phyloP scores from a whole-genome alignment of 78 protist genomes.

The Dictyostelium brefeldianum region DNA sequence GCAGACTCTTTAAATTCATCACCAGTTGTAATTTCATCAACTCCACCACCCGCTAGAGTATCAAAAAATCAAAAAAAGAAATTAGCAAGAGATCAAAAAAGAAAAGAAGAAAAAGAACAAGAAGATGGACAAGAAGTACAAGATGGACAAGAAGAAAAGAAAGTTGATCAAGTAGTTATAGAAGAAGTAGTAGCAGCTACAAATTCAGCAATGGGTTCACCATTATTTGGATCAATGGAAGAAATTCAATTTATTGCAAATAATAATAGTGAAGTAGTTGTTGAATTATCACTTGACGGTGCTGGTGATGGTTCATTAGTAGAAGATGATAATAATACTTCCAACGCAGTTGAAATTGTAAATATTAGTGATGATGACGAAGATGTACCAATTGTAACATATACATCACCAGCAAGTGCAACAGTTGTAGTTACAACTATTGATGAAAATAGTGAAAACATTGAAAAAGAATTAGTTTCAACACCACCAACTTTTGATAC shows the following conservation, averaged over 20 bases:
- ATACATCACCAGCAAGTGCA: background rate
- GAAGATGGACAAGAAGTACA: background rate
- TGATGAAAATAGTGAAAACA: constrained; percentile 7
- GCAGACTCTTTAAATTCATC: background rate
- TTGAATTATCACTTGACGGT: background rate
- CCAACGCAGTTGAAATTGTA: background rate
- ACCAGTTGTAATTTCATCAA: background rate
- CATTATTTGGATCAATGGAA: background rate
- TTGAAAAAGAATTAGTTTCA: background rate
- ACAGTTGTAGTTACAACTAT: constrained; percentile 1
- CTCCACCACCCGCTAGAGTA: background rate
- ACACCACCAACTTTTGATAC: background rate
- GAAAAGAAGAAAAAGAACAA: constrained; percentile 9
- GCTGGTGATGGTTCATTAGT: background rate
- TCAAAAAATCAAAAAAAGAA: constrained; percentile 34
- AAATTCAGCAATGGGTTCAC: background rate
- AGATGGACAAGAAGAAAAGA: background rate
- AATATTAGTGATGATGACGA: constrained; percentile 9
- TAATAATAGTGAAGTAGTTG: background rate
- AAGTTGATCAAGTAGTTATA: background rate
- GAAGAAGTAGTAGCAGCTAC: background rate
- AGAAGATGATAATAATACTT: background rate
- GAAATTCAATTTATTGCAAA: background rate
- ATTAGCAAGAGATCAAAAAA: background rate
- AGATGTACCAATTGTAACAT: background rate